Percentiles rank a stretch among this genome's conserved stretches.
Evolutionary conservation across 805 yeast genomes (phyloP).

Genomic region (Yarrowia hollandica): DNA sequence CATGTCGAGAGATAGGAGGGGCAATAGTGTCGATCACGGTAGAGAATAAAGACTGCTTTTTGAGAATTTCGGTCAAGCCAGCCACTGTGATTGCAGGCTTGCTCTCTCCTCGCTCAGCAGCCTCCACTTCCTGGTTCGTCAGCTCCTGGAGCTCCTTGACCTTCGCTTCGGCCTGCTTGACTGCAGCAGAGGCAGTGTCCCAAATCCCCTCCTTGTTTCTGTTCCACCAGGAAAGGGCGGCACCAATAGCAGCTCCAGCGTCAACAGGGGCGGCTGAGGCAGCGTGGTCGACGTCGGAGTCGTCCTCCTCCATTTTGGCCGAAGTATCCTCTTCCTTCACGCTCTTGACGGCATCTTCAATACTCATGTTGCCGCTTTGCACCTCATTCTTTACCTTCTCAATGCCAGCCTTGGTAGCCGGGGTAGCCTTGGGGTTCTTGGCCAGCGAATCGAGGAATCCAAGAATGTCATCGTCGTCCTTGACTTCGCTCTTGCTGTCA

Average conservation of each 20-base stretch:
- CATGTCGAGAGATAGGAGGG: constrained; percentile 48
- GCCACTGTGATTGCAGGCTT: constrained; percentile 31
- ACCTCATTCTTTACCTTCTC: constrained; percentile 21
- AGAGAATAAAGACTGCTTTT: constrained; percentile 40
- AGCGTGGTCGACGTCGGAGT: neutral
- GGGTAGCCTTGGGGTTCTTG: constrained; percentile 33
- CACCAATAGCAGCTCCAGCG: constrained; percentile 39
- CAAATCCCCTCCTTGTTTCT: constrained; percentile 44
- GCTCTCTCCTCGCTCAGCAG: constrained; percentile 21
- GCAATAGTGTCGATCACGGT: constrained; percentile 47
- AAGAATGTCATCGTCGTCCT: constrained; percentile 44
- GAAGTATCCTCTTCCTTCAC: constrained; percentile 9
- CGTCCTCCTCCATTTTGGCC: neutral
- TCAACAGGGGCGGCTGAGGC: constrained; percentile 3
- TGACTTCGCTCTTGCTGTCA: no score
- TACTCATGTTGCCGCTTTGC: constrained; percentile 21
- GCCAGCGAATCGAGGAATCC: constrained; percentile 47
- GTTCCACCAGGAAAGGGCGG: constrained; percentile 44
- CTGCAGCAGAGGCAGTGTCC: constrained; percentile 46
- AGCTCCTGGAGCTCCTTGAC: constrained; percentile 43
- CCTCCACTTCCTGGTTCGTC: constrained; percentile 37
- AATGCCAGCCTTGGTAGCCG: constrained; percentile 12
- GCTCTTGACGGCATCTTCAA: constrained; percentile 12
- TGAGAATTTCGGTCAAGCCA: constrained; percentile 34
- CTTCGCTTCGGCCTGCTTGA: constrained; percentile 46